phyloP scores from a whole-genome alignment of 257 asterid genomes.

The Fraxinus americana region DNA sequence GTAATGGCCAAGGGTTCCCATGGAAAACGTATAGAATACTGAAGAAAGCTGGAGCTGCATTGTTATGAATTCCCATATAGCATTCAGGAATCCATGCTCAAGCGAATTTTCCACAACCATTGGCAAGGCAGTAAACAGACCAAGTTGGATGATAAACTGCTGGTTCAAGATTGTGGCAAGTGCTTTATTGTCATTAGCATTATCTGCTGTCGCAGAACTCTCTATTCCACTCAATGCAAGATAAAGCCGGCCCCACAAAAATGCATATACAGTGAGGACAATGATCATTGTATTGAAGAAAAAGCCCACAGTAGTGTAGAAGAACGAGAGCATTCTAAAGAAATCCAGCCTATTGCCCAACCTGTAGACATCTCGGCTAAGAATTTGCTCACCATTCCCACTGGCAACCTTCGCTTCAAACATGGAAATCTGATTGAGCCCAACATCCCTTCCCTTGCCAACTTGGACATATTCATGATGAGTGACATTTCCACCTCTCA shows the following conservation, averaged over 20 bases:
- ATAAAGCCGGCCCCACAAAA: constrained; percentile 97
- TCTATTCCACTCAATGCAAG: constrained; percentile 96
- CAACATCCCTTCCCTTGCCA: constrained; percentile 99
- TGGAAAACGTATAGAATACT: constrained; percentile 89
- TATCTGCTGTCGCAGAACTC: constrained; percentile 49
- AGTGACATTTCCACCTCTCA: constrained; percentile 95
- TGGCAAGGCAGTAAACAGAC: constrained; percentile 91
- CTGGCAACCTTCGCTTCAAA: constrained; percentile 99
- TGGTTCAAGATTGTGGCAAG: constrained; percentile 96
- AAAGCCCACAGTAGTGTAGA: constrained; percentile 92
- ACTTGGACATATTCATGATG: constrained; percentile 99
- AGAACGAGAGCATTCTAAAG: constrained; percentile 98
- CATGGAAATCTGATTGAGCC: constrained; percentile 93
- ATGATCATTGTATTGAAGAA: constrained; percentile 97
- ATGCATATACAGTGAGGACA: constrained; percentile 87
- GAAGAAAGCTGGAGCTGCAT: constrained; percentile 98
- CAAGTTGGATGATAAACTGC: constrained; percentile 94
- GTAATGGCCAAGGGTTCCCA: constrained; percentile 99
- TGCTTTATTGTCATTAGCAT: constrained; percentile 69
- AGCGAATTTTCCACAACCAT: constrained; percentile 96
- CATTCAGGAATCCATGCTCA: constrained; percentile 91
- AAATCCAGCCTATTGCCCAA: constrained; percentile 98
- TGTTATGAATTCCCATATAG: constrained; percentile 90
- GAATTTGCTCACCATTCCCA: constrained; percentile 96
- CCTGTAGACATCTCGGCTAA: constrained; percentile 93